phyloP scores from a whole-genome alignment of 2,329 filamentous ascomycete genomes.

The Xylariaceae sp. region DNA sequence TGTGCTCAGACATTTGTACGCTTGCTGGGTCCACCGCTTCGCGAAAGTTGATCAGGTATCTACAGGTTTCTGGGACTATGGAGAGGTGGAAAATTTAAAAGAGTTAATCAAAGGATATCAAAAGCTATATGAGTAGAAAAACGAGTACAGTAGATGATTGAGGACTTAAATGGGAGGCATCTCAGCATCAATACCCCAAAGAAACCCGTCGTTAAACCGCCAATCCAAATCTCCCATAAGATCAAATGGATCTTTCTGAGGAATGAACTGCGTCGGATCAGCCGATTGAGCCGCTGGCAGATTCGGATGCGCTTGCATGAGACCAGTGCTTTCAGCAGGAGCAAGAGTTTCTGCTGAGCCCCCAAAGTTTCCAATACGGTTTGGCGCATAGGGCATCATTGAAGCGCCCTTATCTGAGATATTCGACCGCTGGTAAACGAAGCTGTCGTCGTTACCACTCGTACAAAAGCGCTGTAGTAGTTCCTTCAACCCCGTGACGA shows the following conservation, averaged over 20 bases:
- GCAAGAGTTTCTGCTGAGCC: no score
- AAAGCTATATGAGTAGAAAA: no score
- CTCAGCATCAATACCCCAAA: conserved; percentile 9
- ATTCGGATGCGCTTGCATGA: no score
- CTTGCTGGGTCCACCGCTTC: no score
- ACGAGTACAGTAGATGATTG: not conserved
- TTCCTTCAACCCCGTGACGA: conserved; percentile 16
- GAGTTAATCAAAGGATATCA: no score
- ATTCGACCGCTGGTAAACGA: conserved; percentile 5
- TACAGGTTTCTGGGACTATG: no score
- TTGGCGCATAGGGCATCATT: no score
- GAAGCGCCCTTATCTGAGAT: not conserved
- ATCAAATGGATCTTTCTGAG: conserved; percentile 15
- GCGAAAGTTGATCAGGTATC: no score
- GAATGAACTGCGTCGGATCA: not conserved
- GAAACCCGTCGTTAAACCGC: conserved; percentile 18
- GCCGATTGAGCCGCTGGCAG: not conserved
- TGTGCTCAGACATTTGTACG: no score
- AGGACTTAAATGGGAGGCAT: not conserved
- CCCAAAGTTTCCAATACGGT: no score
- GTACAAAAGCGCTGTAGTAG: conserved; percentile 15
- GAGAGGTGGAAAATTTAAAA: no score
- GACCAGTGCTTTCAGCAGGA: no score
- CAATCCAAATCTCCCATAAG: conserved; percentile 18
- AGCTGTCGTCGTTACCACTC: not conserved